Evolutionary conservation across 2,329 filamentous ascomycete genomes (phyloP).

Genomic region (Aspergillus terreus): DNA sequence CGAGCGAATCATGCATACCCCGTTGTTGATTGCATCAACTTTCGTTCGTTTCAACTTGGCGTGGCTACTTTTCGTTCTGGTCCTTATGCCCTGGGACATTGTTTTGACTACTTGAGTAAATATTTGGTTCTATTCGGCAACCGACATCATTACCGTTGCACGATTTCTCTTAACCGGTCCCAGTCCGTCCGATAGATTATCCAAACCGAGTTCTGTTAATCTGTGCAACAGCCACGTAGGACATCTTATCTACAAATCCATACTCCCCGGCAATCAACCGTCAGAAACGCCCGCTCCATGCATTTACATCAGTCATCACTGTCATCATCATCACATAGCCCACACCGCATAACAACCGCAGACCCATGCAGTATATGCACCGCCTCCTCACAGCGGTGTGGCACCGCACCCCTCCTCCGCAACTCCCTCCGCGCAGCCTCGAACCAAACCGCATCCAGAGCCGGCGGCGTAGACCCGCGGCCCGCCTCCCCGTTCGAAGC

Average conservation of each 20-base stretch:
- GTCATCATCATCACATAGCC: constrained; percentile 13
- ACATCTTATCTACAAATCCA: too few species aligned
- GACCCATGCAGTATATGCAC: constrained; percentile 20
- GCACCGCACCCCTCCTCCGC: constrained; percentile 15
- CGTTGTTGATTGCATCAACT: constrained; percentile 8
- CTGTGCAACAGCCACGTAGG: too few species aligned
- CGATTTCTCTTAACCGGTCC: not conserved
- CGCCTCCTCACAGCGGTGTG: constrained; percentile 17
- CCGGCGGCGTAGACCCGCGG: constrained; percentile 1
- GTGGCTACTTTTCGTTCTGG: constrained; percentile 19
- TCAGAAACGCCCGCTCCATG: not conserved
- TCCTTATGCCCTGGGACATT: constrained; percentile 1
- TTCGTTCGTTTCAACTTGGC: constrained; percentile 13
- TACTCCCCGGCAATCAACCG: too few species aligned
- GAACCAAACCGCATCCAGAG: constrained; percentile 22
- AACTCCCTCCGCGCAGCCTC: constrained; percentile 20
- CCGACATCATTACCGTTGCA: not conserved
- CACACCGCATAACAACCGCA: constrained; percentile 14
- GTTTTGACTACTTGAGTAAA: not conserved
- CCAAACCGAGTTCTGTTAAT: too few species aligned
- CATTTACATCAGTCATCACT: not conserved
- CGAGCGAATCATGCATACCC: constrained; percentile 19
- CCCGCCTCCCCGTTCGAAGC: not conserved
- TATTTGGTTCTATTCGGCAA: not conserved
- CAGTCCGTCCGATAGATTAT: not conserved